Conservation (phyloP, 2,329 filamentous ascomycete species). For the Claviceps fusiformis region DNA sequence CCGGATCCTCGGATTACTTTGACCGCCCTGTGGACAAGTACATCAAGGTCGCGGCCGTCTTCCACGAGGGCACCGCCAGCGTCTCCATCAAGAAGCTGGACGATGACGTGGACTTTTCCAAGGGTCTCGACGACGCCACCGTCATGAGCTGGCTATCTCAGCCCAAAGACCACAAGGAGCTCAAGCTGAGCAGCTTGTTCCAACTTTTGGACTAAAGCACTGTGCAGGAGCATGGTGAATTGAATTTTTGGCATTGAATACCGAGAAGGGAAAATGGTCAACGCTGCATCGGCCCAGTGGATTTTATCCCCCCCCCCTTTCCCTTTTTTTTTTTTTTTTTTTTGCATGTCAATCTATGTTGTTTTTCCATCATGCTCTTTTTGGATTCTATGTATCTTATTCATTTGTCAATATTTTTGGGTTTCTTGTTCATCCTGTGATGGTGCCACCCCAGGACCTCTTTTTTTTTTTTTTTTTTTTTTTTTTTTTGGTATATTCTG, state of each 20-base stretch:
- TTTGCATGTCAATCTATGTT: background rate
- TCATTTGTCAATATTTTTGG: too few species aligned
- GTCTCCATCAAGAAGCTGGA: slow-evolving; percentile 43
- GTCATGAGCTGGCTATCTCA: slow-evolving; percentile 21
- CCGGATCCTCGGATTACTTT: slow-evolving; percentile 61
- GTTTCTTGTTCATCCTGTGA: background rate
- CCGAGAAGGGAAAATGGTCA: background rate
- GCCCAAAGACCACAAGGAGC: slow-evolving; percentile 1
- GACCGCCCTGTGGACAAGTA: slow-evolving; percentile 43
- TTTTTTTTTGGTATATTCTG: background rate
- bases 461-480: too few species aligned
- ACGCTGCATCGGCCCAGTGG: background rate
- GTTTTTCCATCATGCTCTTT: background rate
- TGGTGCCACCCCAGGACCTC: background rate
- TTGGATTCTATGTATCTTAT: background rate
- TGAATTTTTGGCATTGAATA: background rate
- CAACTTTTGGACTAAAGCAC: slow-evolving; percentile 1
- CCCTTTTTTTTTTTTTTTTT: background rate
- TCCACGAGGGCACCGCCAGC: slow-evolving; percentile 35
- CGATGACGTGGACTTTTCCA: slow-evolving; percentile 25
- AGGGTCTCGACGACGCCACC: slow-evolving; percentile 23
- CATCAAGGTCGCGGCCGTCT: slow-evolving; percentile 52
- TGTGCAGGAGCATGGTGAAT: background rate
- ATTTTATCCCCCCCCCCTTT: too few species aligned
- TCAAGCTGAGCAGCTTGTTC: slow-evolving; percentile 13